These are phyloP conservation scores for Pyrrhoderma noxium DNA, from an alignment of 1,284 basidiomycete species.

Conservation along the genomic window DNA sequence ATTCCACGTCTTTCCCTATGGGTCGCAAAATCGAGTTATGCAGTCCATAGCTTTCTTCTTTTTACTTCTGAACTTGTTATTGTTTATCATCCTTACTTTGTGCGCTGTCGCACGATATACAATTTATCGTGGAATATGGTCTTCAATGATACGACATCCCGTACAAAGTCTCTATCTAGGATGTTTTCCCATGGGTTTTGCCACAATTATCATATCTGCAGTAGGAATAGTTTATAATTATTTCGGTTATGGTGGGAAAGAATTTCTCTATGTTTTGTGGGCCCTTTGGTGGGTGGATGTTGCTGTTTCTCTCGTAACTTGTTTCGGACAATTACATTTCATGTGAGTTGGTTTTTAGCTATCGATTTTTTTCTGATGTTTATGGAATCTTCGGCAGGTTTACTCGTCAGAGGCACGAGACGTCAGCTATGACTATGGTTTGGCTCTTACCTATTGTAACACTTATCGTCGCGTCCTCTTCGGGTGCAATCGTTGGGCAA, in stretches of 20 bases:
- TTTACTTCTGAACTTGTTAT: constrained; percentile 58
- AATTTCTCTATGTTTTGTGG: constrained; percentile 58
- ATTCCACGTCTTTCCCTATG: constrained; percentile 49
- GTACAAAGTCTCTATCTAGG: constrained; percentile 62
- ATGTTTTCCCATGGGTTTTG: constrained; percentile 64
- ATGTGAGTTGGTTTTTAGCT: constrained; percentile 39
- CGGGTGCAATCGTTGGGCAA: constrained; percentile 53
- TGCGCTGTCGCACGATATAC: constrained; percentile 46
- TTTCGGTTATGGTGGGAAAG: constrained; percentile 43
- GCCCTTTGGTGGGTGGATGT: constrained; percentile 70
- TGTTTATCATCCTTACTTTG: constrained; percentile 52
- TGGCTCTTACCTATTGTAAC: constrained; percentile 73
- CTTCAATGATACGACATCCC: constrained; percentile 49
- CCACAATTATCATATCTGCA: constrained; percentile 54
- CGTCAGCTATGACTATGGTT: constrained; percentile 48
- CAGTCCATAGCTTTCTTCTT: constrained; percentile 42
- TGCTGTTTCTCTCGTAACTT: constrained; percentile 48
- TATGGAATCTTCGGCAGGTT: constrained; percentile 39
- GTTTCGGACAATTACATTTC: constrained; percentile 57
- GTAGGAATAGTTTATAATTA: constrained; percentile 36
- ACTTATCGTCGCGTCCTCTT: constrained; percentile 59
- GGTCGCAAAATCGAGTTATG: constrained; percentile 32
- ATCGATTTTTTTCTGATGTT: neutral
- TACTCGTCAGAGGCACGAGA: constrained; percentile 50
- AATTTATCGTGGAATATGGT: constrained; percentile 51